phyloP scores from a whole-genome alignment of 169 alveolate species.

The Eimeria sp. region DNA sequence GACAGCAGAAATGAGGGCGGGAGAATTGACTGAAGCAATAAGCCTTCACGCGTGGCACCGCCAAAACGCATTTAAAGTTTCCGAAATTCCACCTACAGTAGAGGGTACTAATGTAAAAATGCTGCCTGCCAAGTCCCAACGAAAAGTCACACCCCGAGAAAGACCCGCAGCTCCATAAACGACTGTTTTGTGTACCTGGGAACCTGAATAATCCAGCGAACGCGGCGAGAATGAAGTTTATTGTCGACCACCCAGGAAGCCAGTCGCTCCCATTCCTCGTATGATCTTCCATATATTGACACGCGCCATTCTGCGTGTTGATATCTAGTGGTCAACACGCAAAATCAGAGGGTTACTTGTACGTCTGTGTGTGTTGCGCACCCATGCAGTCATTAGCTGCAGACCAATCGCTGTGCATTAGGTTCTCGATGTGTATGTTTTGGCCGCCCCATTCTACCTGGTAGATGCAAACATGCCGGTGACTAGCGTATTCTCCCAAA shows the following conservation, averaged over 20 bases:
- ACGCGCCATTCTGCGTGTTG: conserved; percentile 96
- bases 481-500: background rate
- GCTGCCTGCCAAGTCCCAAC: background rate
- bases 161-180: background rate
- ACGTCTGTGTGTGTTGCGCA: background rate
- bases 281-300: conserved; percentile 94
- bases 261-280: conserved; percentile 94
- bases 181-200: conserved; percentile 85
- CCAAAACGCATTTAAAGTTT: background rate
- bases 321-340: conserved; percentile 72
- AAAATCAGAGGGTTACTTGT: background rate
- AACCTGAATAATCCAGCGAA: conserved; percentile 95
- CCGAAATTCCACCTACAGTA: background rate
- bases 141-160: background rate
- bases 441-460: background rate
- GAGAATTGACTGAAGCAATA: background rate
- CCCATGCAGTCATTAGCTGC: background rate
- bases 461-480: background rate
- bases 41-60: background rate
- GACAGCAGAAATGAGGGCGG: background rate
- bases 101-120: background rate
- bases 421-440: background rate
- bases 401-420: background rate
- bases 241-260: conserved; percentile 94
- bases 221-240: conserved; percentile 77